Evolutionary conservation across 2,329 filamentous ascomycete genomes (phyloP), one percentile per base, ranked within the genome.

Genomic region (Alternaria longipes): DNA sequence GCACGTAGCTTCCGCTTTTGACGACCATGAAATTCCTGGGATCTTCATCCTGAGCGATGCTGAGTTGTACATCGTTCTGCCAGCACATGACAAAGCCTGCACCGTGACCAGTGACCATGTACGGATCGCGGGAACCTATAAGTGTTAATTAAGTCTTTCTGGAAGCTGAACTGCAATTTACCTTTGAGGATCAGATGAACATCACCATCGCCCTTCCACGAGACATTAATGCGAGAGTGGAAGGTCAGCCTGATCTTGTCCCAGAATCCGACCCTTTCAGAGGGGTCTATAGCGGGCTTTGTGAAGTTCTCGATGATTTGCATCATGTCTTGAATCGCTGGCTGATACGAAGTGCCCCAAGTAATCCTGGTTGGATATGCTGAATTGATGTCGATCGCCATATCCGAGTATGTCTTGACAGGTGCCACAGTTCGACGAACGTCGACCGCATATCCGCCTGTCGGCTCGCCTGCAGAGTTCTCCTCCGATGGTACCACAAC

Each of bases 301-400:
- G 94, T 97, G 77, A 99, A 98, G 3, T 92, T 94, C 79, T 99
- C 95, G 63, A 99, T 91, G 26, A 94, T 94, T 87, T 98, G 97
- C 95, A 99, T 99, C 91, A 98, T 97, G 74, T 99, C 96, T 78
- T 99, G 95, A 50, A 99, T 94, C 1, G 94, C 94, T 28, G 96
- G 95, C 74, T 99, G 96, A 74, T 98, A 99, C 2, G 94, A 97
- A 46, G 95, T 94, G 8, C 94, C 94, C 96, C 95, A 99, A 0
- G 94, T 97, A 54, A 99, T 94, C 45, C 92, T 89, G 0, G 95
- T 99, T 2, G 96, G 92, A 60, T 94, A 88, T 55, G 90, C 91
- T 2, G 94, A 97, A 78, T 98, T 97, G 78, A 99, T 94, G 65
- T 97, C 92, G 70, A 99, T 85, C 34, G 87, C 88, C 78, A 97